phyloP scores from a whole-genome alignment of 2,329 filamentous ascomycete genomes.

The Aspergillus sp. region DNA sequence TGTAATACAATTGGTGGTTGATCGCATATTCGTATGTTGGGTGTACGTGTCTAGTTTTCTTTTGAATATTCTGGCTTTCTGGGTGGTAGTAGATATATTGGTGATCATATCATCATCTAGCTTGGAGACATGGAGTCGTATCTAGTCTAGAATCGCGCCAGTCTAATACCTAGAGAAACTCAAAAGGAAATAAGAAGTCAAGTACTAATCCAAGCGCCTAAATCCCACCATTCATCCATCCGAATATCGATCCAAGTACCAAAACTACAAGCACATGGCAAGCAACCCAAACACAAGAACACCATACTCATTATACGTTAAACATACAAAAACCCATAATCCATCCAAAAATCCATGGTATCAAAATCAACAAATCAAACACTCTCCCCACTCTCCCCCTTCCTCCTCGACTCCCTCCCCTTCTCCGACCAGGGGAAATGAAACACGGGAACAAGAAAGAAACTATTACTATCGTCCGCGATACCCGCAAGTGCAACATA shows the following conservation, averaged over 20 bases:
- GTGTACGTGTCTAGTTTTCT: too few relatives aligned
- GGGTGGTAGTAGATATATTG: too few relatives aligned
- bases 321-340: too few relatives aligned
- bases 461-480: slow-evolving; percentile 67
- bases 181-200: background rate
- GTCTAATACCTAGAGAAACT: background rate
- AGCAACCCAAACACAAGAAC: background rate
- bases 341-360: too few relatives aligned
- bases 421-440: slow-evolving; percentile 91
- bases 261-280: background rate
- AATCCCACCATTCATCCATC: background rate
- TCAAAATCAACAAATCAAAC: background rate
- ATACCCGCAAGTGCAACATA: slow-evolving; percentile 81
- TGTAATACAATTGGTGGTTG: too few relatives aligned
- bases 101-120: too few relatives aligned
- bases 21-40: too few relatives aligned
- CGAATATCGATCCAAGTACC: background rate
- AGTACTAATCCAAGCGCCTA: background rate
- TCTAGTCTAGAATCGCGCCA: background rate
- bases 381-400: background rate
- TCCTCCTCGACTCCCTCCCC: slow-evolving; percentile 47
- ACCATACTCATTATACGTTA: too few relatives aligned
- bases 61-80: too few relatives aligned
- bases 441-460: slow-evolving; percentile 83
- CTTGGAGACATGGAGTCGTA: too few relatives aligned